Evolutionary conservation across 805 yeast species (phyloP).

Genomic region (Cyberlindnera xishuangbannaensis): DNA sequence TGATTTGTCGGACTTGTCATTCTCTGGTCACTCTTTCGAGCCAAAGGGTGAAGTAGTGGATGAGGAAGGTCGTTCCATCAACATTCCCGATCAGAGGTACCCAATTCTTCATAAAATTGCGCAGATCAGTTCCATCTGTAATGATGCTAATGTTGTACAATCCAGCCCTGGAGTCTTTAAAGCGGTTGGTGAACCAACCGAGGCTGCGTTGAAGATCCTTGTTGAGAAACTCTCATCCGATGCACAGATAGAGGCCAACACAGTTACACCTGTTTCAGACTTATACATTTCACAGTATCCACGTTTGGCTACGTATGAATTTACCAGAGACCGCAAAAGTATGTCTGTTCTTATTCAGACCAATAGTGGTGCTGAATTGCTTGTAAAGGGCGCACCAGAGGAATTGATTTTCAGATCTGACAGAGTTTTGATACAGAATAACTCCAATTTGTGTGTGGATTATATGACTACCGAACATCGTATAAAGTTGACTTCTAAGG

Average conservation of each 20-base stretch:
- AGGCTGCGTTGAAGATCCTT: slow-evolving; percentile 45
- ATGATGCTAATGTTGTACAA: slow-evolving; percentile 29
- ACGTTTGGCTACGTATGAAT: slow-evolving; percentile 38
- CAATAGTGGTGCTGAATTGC: slow-evolving; percentile 24
- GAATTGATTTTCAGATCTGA: slow-evolving; percentile 38
- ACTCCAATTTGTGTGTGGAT: slow-evolving; percentile 16
- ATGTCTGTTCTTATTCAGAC: slow-evolving; percentile 43
- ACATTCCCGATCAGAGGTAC: slow-evolving; percentile 27
- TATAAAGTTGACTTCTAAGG: slow-evolving; percentile 28
- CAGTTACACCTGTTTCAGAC: slow-evolving; percentile 23
- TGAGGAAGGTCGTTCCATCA: slow-evolving; percentile 24
- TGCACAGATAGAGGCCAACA: slow-evolving; percentile 27
- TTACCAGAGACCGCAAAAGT: slow-evolving; percentile 43
- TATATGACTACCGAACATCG: slow-evolving; percentile 30
- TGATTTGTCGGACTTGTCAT: slow-evolving; percentile 28
- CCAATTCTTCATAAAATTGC: slow-evolving; percentile 30
- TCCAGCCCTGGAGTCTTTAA: slow-evolving; percentile 28
- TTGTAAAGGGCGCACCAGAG: slow-evolving; percentile 55
- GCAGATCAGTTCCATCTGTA: slow-evolving; percentile 32
- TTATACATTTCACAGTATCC: slow-evolving; percentile 20
- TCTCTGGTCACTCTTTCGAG: slow-evolving; percentile 33
- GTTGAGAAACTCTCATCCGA: slow-evolving; percentile 26
- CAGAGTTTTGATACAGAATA: slow-evolving; percentile 29
- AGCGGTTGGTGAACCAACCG: slow-evolving; percentile 50
- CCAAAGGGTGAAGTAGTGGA: slow-evolving; percentile 25